phyloP scores from a whole-genome alignment of 1,139 yeast species.

The Geotrichum reessii region DNA sequence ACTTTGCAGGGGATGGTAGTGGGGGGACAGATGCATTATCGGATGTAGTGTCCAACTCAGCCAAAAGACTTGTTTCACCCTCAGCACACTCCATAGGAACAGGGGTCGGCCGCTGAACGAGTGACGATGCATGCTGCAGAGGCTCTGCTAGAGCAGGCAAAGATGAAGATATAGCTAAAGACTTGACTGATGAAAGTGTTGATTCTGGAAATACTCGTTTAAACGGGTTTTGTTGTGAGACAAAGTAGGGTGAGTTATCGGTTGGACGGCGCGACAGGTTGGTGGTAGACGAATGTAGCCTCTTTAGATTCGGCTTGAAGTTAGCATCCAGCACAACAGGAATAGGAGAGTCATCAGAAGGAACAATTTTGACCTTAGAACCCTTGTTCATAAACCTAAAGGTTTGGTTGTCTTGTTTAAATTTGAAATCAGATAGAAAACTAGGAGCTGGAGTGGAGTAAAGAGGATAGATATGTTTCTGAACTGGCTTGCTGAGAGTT shows the following conservation, averaged over 20 bases:
- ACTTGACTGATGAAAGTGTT: neutral
- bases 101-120: neutral
- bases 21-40: constrained; percentile 9
- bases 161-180: neutral
- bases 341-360: constrained; percentile 1
- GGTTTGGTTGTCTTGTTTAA: constrained; percentile 3
- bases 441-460: constrained; percentile 6
- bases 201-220: constrained; percentile 7
- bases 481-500: constrained; percentile 4
- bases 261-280: neutral
- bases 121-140: neutral
- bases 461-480: constrained; percentile 13
- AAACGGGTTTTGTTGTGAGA: constrained; percentile 6
- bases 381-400: constrained; percentile 5
- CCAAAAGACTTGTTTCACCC: constrained; percentile 1
- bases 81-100: constrained; percentile 10
- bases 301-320: neutral
- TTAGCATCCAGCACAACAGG: neutral
- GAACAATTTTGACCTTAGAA: neutral
- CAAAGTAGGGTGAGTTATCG: constrained; percentile 2
- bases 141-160: neutral
- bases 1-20: constrained; percentile 12
- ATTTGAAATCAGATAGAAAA: constrained; percentile 13
- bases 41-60: neutral
- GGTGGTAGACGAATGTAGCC: constrained; percentile 5